Percentiles rank a stretch among this genome's conserved stretches.
These are phyloP conservation scores for Millerago galiae DNA, from an alignment of 805 yeast species.

Conservation along the genomic window DNA sequence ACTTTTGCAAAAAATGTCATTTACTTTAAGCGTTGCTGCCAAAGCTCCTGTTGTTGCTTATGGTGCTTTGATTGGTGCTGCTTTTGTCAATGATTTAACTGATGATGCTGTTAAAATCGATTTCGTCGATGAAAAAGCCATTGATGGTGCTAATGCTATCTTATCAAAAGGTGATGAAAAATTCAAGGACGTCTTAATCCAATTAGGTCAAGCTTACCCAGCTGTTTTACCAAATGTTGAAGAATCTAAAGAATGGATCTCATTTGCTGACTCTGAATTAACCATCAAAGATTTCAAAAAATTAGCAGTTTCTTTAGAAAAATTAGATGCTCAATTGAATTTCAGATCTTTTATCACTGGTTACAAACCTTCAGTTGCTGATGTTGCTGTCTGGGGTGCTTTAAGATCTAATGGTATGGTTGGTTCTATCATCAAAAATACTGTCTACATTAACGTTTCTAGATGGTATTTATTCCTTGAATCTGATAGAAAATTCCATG, in stretches of 20 bases:
- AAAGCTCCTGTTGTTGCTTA: slow-evolving; percentile 84
- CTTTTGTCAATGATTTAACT: slow-evolving; percentile 52
- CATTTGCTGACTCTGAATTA: slow-evolving; percentile 60
- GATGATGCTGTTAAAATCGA: slow-evolving; percentile 51
- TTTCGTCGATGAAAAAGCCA: slow-evolving; percentile 66
- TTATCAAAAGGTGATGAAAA: slow-evolving; percentile 34
- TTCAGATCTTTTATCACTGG: slow-evolving; percentile 77
- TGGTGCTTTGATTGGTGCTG: slow-evolving; percentile 71
- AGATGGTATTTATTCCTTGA: slow-evolving; percentile 89
- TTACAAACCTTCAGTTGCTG: slow-evolving; percentile 64
- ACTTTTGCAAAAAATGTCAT: slow-evolving; percentile 26
- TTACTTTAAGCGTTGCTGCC: slow-evolving; percentile 62
- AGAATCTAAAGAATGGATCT: slow-evolving; percentile 55
- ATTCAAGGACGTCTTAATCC: slow-evolving; percentile 33
- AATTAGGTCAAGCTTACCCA: slow-evolving; percentile 49
- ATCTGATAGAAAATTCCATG: slow-evolving; percentile 60
- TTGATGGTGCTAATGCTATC: slow-evolving; percentile 39
- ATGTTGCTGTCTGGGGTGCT: slow-evolving; percentile 89
- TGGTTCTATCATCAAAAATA: slow-evolving; percentile 84
- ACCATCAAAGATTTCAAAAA: slow-evolving; percentile 85
- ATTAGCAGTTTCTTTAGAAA: slow-evolving; percentile 69
- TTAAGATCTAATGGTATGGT: slow-evolving; percentile 89
- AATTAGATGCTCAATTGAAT: slow-evolving; percentile 76
- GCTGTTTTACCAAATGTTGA: slow-evolving; percentile 28
- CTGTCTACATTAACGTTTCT: slow-evolving; percentile 76